phyloP scores from a whole-genome alignment of 257 asterid species.

The Solanum ossicruentum region DNA sequence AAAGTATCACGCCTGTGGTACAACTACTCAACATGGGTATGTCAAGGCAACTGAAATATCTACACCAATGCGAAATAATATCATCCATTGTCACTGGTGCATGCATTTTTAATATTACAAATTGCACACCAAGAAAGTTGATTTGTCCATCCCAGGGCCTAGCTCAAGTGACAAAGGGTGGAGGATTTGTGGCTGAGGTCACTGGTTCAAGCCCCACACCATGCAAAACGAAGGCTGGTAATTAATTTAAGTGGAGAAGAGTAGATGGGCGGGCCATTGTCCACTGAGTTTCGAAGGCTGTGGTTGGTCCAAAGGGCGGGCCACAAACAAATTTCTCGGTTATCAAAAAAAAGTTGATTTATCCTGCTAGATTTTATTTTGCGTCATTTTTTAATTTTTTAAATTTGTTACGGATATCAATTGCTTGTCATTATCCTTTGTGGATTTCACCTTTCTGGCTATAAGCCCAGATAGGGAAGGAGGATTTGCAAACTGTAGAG shows the following conservation, averaged over 20 bases:
- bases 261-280: too few species aligned
- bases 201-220: too few species aligned
- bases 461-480: not conserved
- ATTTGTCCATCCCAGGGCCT: not conserved
- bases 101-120: not conserved
- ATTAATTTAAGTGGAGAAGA: too few species aligned
- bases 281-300: too few species aligned
- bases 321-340: too few species aligned
- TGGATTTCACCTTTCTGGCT: not conserved
- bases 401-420: not conserved
- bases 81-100: not conserved
- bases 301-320: too few species aligned
- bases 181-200: too few species aligned
- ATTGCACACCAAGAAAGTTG: not conserved
- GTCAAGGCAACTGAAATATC: not conserved
- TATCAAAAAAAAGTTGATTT: not conserved
- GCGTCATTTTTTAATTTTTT: not conserved
- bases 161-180: too few species aligned
- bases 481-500: not conserved
- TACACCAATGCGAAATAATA: not conserved
- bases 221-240: too few species aligned
- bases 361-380: not conserved
- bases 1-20: not conserved
- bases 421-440: not conserved
- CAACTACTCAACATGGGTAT: not conserved